Conservation (phyloP, 2,329 filamentous ascomycete species). For the Peltaster fructicola region DNA sequence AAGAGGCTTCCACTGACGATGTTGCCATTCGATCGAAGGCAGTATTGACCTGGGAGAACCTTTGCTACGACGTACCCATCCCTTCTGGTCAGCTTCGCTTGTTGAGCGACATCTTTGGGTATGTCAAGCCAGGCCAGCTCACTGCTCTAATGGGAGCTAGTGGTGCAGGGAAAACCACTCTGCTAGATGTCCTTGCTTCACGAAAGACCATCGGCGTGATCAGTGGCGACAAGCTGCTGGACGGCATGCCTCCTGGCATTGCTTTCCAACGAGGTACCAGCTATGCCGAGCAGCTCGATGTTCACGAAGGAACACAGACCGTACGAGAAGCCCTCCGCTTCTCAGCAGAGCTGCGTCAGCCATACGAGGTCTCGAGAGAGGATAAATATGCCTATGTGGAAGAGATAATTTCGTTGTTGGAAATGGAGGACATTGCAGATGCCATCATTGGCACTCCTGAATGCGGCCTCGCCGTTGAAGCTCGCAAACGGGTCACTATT, state of each 20-base stretch:
- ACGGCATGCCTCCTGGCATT: conserved; percentile 34
- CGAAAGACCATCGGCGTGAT: conserved; percentile 49
- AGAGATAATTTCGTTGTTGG: conserved; percentile 44
- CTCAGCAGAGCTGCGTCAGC: conserved; percentile 45
- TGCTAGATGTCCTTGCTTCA: conserved; percentile 57
- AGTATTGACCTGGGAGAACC: conserved; percentile 35
- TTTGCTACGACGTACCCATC: conserved; percentile 33
- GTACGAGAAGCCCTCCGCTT: conserved; percentile 51
- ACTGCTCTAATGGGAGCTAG: conserved; percentile 36
- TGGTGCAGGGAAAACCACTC: conserved; percentile 70
- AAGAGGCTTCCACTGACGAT: conserved; percentile 20
- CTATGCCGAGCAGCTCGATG: conserved; percentile 48
- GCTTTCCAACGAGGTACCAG: conserved; percentile 47
- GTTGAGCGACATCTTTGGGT: conserved; percentile 30
- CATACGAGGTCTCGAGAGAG: conserved; percentile 35
- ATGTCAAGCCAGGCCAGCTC: conserved; percentile 31
- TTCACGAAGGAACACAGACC: conserved; percentile 43
- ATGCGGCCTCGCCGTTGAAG: conserved; percentile 45
- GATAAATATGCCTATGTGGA: conserved; percentile 52
- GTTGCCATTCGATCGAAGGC: conserved; percentile 37
- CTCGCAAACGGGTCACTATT: conserved; percentile 49
- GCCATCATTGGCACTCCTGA: conserved; percentile 46
- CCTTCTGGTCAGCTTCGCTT: conserved; percentile 27
- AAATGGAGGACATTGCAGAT: conserved; percentile 49
- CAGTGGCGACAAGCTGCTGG: conserved; percentile 43